Percentiles rank a stretch among this genome's conserved stretches.
These are phyloP conservation scores for Chaetomiaceae sp. DNA, from an alignment of 2,329 filamentous ascomycete species.

Conservation along the genomic window DNA sequence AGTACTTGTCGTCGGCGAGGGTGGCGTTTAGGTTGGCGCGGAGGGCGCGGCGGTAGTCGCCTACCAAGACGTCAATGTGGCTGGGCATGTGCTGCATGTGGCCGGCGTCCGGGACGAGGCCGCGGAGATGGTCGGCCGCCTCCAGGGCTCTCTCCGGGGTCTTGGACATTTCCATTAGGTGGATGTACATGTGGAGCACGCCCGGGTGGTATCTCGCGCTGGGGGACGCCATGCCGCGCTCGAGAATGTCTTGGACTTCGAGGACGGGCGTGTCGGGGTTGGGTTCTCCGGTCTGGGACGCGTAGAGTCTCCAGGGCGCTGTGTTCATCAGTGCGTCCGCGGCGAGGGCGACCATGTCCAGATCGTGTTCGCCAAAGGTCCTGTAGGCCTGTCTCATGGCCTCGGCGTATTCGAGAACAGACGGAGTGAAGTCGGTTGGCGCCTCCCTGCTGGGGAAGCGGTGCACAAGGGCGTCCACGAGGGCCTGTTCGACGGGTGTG, in stretches of 20 bases:
- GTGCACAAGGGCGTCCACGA: not conserved
- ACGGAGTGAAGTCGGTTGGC: not conserved
- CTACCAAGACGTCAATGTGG: not conserved
- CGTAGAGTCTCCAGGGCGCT: not conserved
- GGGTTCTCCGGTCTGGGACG: not conserved
- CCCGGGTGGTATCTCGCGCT: not conserved
- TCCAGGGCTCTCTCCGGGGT: not conserved
- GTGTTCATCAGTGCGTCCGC: not conserved
- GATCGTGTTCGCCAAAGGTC: not conserved
- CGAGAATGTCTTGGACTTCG: not conserved
- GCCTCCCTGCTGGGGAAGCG: not conserved
- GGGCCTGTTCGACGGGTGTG: not conserved
- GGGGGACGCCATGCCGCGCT: not conserved
- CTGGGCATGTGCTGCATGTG: not conserved
- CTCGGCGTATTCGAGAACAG: not conserved
- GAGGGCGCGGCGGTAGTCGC: not conserved
- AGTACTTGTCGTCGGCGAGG: not conserved
- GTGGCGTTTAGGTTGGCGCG: not conserved
- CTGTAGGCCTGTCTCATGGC: not conserved
- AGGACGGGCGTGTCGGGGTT: not conserved
- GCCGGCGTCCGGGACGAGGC: not conserved
- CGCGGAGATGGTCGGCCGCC: not conserved
- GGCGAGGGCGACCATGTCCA: not conserved
- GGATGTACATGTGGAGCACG: not conserved
- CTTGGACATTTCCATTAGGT: not conserved